Percentiles rank a stretch among this genome's conserved stretches.
phyloP scores from a whole-genome alignment of 2,329 filamentous ascomycete species.

The Achaetomium macrosporum region DNA sequence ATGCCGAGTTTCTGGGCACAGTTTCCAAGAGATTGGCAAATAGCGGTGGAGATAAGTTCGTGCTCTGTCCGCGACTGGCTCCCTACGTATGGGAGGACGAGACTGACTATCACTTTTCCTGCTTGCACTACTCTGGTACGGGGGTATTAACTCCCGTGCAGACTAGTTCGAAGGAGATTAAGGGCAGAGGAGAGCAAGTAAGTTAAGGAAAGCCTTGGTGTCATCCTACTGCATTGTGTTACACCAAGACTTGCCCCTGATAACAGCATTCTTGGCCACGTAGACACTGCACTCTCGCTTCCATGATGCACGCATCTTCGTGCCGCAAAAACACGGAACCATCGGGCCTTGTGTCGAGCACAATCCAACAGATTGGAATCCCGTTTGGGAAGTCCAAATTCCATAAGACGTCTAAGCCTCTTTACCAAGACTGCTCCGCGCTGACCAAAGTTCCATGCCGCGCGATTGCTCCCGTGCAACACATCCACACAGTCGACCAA shows the following conservation, averaged over 20 bases:
- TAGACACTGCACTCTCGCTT: neutral
- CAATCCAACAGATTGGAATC: neutral
- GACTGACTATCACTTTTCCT: neutral
- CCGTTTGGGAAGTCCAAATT: neutral
- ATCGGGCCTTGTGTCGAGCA: neutral
- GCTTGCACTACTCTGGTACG: too few relatives aligned
- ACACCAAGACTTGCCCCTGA: neutral
- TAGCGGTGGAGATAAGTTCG: neutral
- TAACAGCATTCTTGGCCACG: neutral
- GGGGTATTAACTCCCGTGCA: too few relatives aligned
- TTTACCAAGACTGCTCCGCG: neutral
- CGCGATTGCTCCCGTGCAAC: neutral
- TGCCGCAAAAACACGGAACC: neutral
- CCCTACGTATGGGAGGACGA: neutral
- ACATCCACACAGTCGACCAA: neutral
- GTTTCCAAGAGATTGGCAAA: neutral
- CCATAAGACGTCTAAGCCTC: conserved; percentile 10
- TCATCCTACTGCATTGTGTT: too few relatives aligned
- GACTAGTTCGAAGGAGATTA: too few relatives aligned
- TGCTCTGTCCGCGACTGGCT: too few relatives aligned
- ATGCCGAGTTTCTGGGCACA: neutral
- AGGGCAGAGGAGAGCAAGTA: too few relatives aligned
- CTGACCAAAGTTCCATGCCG: neutral
- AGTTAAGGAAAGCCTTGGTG: too few relatives aligned
- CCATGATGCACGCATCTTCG: neutral